A percentile compares a stretch with the other conserved stretches of the same genome.
Conservation (phyloP, 2,329 filamentous ascomycete genomes). For the Huntiella moniliformis region DNA sequence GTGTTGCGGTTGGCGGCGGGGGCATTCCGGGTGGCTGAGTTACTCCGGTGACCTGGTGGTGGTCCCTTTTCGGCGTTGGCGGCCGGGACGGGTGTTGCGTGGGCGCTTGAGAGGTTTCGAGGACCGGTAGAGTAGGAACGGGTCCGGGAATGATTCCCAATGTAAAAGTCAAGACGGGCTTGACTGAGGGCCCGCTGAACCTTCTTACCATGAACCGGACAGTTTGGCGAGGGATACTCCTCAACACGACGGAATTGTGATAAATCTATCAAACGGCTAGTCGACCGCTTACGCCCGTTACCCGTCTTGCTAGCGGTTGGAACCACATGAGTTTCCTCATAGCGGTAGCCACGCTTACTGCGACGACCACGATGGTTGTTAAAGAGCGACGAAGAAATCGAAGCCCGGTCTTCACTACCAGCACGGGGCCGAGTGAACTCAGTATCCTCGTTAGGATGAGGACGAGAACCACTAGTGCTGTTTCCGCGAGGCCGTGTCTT, state of each 20-base stretch:
- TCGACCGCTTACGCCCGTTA: neutral
- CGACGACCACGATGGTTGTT: slow-evolving; percentile 2
- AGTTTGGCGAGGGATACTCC: slow-evolving; percentile 9
- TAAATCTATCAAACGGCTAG: slow-evolving; percentile 3
- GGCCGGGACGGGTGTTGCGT: too few relatives aligned
- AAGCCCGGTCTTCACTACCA: neutral
- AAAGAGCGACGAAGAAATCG: neutral
- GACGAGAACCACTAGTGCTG: neutral
- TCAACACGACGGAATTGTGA: slow-evolving; percentile 11
- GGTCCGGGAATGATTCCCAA: neutral
- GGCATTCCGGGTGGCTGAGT: neutral
- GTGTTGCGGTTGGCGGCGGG: neutral
- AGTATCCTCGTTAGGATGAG: neutral
- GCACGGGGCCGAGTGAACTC: neutral
- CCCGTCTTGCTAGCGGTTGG: neutral
- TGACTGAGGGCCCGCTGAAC: neutral
- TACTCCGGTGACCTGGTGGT: neutral
- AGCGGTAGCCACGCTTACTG: neutral
- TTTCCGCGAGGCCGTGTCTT: neutral
- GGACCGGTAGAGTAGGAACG: slow-evolving; percentile 3
- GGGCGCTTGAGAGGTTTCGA: too few relatives aligned
- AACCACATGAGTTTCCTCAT: neutral
- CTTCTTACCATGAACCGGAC: slow-evolving; percentile 10
- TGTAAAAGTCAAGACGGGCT: neutral
- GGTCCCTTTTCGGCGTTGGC: too few relatives aligned